These are phyloP conservation scores for Plasmodium chabaudi DNA, from an alignment of 169 alveolate species.

Conservation along the genomic window DNA sequence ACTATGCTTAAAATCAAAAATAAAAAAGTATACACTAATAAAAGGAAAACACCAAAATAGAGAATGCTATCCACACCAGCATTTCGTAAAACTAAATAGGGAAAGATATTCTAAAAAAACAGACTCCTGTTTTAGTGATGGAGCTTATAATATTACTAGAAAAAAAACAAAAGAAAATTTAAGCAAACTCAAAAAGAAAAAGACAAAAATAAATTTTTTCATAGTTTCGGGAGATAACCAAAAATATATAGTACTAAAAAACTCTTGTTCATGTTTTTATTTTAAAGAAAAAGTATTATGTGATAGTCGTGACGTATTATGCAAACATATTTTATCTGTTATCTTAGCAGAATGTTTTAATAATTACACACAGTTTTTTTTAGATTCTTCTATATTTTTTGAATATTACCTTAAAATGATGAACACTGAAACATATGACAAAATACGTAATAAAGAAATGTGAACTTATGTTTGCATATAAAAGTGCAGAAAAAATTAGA, in stretches of 20 bases:
- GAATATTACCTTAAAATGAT: conserved; percentile 63
- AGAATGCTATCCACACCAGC: background rate
- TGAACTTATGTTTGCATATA: conserved; percentile 3
- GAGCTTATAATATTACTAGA: conserved; percentile 14
- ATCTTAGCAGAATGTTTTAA: conserved; percentile 54
- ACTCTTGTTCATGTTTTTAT: conserved; percentile 70
- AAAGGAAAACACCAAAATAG: conserved; percentile 5
- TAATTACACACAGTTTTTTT: conserved; percentile 34
- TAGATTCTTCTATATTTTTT: conserved; percentile 38
- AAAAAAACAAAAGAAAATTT: background rate
- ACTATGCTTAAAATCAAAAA: conserved; percentile 47
- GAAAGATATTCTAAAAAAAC: conserved; percentile 9
- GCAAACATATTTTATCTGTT: conserved; percentile 68
- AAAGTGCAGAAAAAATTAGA: background rate
- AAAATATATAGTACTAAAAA: conserved; percentile 52
- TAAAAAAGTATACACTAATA: conserved; percentile 50
- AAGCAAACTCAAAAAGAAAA: conserved; percentile 18
- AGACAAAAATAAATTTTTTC: conserved; percentile 53
- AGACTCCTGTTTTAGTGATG: conserved; percentile 55
- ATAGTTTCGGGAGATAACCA: conserved; percentile 56
- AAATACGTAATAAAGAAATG: conserved; percentile 2
- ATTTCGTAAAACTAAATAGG: conserved; percentile 18
- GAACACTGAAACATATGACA: conserved; percentile 1
- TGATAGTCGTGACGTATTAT: conserved; percentile 30
- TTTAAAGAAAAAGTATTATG: conserved; percentile 75